Evolutionary conservation across 106 monocot genomes (phyloP), one percentile per base, ranked within the genome.

Genomic region (Xerophyta viscosa): DNA sequence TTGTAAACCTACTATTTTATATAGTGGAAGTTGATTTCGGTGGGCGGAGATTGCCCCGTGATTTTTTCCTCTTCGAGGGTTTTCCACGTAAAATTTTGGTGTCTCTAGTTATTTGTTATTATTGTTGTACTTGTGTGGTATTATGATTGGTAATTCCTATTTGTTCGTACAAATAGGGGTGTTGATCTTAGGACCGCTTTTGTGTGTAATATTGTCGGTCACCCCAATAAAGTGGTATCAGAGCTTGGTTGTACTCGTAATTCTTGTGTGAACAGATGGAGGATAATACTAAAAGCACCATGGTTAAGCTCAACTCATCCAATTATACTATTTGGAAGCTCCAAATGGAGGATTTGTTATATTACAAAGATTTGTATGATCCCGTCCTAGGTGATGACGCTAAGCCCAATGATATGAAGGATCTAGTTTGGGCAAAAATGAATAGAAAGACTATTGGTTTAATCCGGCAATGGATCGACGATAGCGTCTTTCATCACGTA

Each of bases 401-500:
- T 12, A 25, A 24, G 23, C 24, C 24, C 4, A 12, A 30, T 3
- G 27, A 3, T 6, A 19, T 53, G 18, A 15, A 11, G 10, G 29
- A 53, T n/a, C 1, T 13, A 8, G 29, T 14, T 13, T 53, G 53
- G 29, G 2, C 28, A 19, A 53, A n/a, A 53, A 11, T 30, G 12
- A n/a, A 29, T 14, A 8, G 53, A 1, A 31, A 17, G 15, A 31
- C 29, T 3, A 31, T 30, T 26, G 19, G 27, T 18, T 30, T 31
- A 11, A 53, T 53, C 0, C 1, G 53, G 18, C 29, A 53, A 19
- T 53, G 14, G 29, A 30, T 53, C 6, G 29, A 53, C 17, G 29
- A 53, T 30, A 30, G 28, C 17, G 53, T 29, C 13, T 53, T 30
- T 17, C 27, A 53, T 30, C 53, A 53, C 18, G 24, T 50, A 6